A percentile compares a stretch with the other conserved stretches of the same genome.
Evolutionary conservation across 2,329 filamentous ascomycete species (phyloP).

Genomic region (Triangularia verruculosa): DNA sequence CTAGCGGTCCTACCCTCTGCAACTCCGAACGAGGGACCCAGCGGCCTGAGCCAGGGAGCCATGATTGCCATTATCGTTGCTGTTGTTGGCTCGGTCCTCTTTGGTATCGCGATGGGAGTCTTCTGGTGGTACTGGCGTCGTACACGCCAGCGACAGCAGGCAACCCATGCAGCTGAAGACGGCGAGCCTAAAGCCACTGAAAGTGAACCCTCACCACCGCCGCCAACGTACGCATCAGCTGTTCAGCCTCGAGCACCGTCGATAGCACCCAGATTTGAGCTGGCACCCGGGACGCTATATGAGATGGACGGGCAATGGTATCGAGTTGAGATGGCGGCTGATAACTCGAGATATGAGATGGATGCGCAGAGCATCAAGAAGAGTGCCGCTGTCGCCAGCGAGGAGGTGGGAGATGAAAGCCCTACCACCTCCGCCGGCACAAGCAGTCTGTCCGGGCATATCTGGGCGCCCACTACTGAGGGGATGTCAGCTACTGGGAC

Average conservation of each 20-base stretch:
- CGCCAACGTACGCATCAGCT: background rate
- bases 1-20: background rate
- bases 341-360: conserved; percentile 20
- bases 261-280: background rate
- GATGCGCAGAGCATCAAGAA: conserved; percentile 10
- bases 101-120: conserved; percentile 15
- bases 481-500: too few relatives aligned
- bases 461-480: background rate
- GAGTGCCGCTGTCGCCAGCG: background rate
- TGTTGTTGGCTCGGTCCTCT: conserved; percentile 21
- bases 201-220: background rate
- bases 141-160: background rate
- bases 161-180: background rate
- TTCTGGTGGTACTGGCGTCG: conserved; percentile 24
- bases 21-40: background rate
- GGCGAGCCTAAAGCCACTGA: background rate
- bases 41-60: conserved; percentile 22
- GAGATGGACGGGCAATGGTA: conserved; percentile 22
- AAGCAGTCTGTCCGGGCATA: background rate
- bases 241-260: background rate
- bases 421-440: background rate
- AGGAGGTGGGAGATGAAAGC: background rate
- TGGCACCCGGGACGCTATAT: conserved; percentile 3
- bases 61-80: conserved; percentile 27
- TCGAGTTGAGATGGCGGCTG: conserved; percentile 22